Percentiles rank a stretch among this genome's conserved stretches.
Evolutionary conservation across 1,284 basidiomycete species (phyloP).

Genomic region (Psilocybe mexicana): DNA sequence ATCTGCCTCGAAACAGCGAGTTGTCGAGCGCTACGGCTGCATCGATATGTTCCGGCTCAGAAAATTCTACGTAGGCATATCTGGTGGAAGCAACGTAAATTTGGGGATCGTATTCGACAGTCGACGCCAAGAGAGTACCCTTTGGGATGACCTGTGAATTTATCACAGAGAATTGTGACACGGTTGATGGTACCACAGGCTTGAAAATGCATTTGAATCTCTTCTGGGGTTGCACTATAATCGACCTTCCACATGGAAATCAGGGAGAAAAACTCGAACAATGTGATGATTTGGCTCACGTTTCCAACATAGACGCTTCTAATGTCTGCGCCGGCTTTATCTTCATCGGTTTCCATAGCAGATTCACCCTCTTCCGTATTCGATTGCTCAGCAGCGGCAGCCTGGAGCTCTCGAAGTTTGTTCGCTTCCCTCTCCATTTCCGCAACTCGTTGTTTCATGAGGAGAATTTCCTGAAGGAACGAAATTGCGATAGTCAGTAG

Average conservation of each 20-base stretch:
- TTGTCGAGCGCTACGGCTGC: constrained; percentile 96
- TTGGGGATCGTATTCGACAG: neutral
- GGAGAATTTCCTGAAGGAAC: constrained; percentile 64
- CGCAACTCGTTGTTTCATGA: constrained; percentile 92
- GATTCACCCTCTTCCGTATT: constrained; percentile 42
- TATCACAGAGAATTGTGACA: constrained; percentile 99
- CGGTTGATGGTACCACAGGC: constrained; percentile 98
- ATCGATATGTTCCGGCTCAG: constrained; percentile 91
- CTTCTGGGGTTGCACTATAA: constrained; percentile 96
- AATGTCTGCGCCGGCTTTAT: constrained; percentile 76
- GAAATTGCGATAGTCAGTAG: constrained; percentile 10
- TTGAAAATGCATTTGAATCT: constrained; percentile 97
- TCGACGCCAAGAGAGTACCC: constrained; percentile 53
- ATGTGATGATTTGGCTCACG: constrained; percentile 53
- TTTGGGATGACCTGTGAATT: constrained; percentile 99
- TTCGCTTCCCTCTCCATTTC: constrained; percentile 93
- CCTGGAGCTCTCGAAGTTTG: constrained; percentile 89
- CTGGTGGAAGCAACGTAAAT: constrained; percentile 41
- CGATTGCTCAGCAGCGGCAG: constrained; percentile 78
- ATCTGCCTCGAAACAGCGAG: constrained; percentile 88
- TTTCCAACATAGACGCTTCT: constrained; percentile 97
- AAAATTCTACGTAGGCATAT: constrained; percentile 98
- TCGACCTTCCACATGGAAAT: constrained; percentile 71
- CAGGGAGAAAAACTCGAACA: neutral
- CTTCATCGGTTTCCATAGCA: constrained; percentile 75